Percentiles rank a stretch among this genome's conserved stretches.
phyloP scores from a whole-genome alignment of 2,329 filamentous ascomycete genomes.

The Malbranchea zuffiana region DNA sequence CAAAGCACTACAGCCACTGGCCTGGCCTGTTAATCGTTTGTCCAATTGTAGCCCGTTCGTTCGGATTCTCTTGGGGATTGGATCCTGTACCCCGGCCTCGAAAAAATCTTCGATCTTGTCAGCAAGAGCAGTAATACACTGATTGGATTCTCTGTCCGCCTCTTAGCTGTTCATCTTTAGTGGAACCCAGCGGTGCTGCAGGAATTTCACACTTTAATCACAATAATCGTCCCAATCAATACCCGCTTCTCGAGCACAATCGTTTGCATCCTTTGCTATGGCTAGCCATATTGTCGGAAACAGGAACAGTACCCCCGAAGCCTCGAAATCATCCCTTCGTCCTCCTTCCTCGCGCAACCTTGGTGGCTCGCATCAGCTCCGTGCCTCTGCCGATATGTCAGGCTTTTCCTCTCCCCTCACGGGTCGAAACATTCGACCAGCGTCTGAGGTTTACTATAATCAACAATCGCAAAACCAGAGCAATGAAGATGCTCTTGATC shows the following conservation, averaged over 20 bases:
- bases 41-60: conserved; percentile 10
- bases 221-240: conserved; percentile 4
- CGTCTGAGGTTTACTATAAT: conserved; percentile 85
- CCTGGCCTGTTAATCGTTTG: conserved; percentile 32
- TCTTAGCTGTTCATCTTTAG: conserved; percentile 15
- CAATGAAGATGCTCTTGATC: conserved; percentile 79
- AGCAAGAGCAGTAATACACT: too few relatives aligned
- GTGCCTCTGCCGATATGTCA: conserved; percentile 92
- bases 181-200: conserved; percentile 67
- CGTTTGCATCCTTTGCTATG: conserved; percentile 28
- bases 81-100: conserved; percentile 2
- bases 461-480: conserved; percentile 59
- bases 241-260: neutral
- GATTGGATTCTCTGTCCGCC: conserved; percentile 14
- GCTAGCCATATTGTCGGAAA: conserved; percentile 64
- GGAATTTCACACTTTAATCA: conserved; percentile 41
- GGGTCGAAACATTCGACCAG: conserved; percentile 73
- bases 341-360: conserved; percentile 73
- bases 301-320: conserved; percentile 94
- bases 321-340: conserved; percentile 66
- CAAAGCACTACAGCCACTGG: conserved; percentile 35
- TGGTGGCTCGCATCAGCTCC: conserved; percentile 71
- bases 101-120: neutral
- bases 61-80: conserved; percentile 5
- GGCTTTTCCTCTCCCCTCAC: conserved; percentile 62